These are phyloP conservation scores for Acacia melanoxylon DNA, from an alignment of 306 rosid species.

Conservation along the genomic window DNA sequence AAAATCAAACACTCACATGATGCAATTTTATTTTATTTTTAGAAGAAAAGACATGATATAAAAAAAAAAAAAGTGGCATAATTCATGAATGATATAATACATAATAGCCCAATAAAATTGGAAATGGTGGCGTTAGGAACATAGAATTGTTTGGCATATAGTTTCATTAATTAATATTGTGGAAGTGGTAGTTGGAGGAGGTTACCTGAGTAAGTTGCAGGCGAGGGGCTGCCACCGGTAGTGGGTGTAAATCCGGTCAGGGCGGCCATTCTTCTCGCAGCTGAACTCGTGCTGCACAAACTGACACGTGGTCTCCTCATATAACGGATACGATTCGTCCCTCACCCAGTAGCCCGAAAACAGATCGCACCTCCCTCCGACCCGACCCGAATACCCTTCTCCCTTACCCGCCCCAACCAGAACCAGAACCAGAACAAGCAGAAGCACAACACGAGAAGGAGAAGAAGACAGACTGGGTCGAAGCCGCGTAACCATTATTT, in stretches of 20 bases:
- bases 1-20: no score
- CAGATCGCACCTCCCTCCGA: conserved; percentile 42
- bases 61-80: background rate
- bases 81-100: background rate
- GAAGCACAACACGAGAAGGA: background rate
- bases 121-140: no score
- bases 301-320: conserved; percentile 54
- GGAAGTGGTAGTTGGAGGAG: background rate
- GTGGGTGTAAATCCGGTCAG: conserved; percentile 59
- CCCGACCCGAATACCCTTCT: background rate
- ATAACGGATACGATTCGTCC: conserved; percentile 65
- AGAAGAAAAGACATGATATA: no score
- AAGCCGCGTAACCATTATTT: conserved; percentile 23
- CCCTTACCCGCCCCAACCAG: no score
- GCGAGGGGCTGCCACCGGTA: conserved; percentile 80
- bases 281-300: conserved; percentile 75
- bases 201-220: conserved; percentile 67
- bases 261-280: conserved; percentile 75
- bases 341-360: conserved; percentile 69
- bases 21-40: no score
- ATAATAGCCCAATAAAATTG: no score
- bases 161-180: no score
- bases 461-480: background rate
- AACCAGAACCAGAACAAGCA: background rate
- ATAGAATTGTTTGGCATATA: no score